Base-by-base conservation (phyloP, 208 protist genomes). In the Porcisia deanei region DNA sequence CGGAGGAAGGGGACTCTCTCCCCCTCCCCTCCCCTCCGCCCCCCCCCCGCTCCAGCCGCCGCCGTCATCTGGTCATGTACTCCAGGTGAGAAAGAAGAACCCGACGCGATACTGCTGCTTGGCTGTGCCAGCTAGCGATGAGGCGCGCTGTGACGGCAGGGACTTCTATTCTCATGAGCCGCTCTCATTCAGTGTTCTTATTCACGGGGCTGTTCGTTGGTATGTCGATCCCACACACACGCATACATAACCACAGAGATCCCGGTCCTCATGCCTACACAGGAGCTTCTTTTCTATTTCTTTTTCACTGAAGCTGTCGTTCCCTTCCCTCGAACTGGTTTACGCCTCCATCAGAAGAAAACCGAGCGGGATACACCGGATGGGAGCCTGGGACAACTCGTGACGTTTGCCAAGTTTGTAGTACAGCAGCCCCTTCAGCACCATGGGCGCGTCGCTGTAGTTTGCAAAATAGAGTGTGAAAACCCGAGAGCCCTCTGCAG, bases 361-460 rank as follows among this genome's bases (percentile, higher is more conserved):
- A 0, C 85, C 88, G 59, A 96, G 95, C 10, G 93, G 79, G 49
- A 97, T 88, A 57, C 81, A 85, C 25, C 78, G 79, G n/a, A 95
- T 83, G 5, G 88, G 79, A 22, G 79, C 78, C 5, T 60, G 82
- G 20, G 71, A 57, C 3, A 86, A 45, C 2, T 85, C 55, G 54
- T 76, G 73, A 39, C 72, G 75, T 3, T 82, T 79, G 5, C 78
- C 87, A 9, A 91, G 39, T 57, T 87, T 88, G 73, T 95, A 97
- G 71, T 94, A 93, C 7, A 97, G 73, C 45, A 94, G 43, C 5
- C 93, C 93, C 75, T 97, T 97, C 78, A 97, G 76, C 25, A 94
- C 79, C 37, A 77, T 82, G 1, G 87, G 85, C 25, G 79, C 84
- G 55, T 93, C 86, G 30, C 74, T 83, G 39, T 77, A 61, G 47